Conservation (phyloP, 305 asterid species). For the Stenogyne calaminthoides region DNA sequence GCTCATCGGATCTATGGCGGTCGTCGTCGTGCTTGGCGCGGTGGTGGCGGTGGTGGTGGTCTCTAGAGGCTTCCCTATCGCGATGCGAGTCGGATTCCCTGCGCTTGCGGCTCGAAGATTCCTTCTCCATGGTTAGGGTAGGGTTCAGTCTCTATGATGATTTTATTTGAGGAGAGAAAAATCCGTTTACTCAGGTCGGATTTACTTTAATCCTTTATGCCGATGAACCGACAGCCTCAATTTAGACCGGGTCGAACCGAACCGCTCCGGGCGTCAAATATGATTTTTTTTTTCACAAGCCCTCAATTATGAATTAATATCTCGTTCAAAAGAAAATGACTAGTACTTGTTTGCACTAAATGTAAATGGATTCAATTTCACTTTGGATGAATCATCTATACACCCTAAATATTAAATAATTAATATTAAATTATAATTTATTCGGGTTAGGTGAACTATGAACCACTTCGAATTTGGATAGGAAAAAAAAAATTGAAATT, state of each 20-base stretch:
- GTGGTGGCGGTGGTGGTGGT: slow-evolving; percentile 39
- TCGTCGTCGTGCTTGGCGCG: slow-evolving; percentile 58
- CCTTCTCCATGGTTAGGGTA: slow-evolving; percentile 53
- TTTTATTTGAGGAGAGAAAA: slow-evolving; percentile 11
- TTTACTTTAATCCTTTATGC: slow-evolving; percentile 11
- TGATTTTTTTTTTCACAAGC: background rate
- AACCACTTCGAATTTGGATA: too few species aligned
- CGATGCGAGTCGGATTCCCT: slow-evolving; percentile 46
- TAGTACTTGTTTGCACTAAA: too few species aligned
- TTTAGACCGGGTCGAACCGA: background rate
- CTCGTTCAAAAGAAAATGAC: too few species aligned
- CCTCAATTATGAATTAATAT: background rate
- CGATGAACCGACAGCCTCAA: background rate
- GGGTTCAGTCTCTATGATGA: slow-evolving; percentile 10
- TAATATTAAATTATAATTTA: too few species aligned
- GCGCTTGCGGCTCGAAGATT: slow-evolving; percentile 49
- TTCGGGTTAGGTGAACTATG: too few species aligned
- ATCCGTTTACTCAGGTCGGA: background rate
- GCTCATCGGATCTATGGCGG: slow-evolving; percentile 54
- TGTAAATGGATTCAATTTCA: too few species aligned
- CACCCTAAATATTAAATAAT: too few species aligned
- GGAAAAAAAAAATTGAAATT: too few species aligned
- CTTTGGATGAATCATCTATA: too few species aligned
- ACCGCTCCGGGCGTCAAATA: background rate
- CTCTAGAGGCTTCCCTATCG: slow-evolving; percentile 44